Evolutionary conservation across 2,329 filamentous ascomycete genomes (phyloP), one percentile per base, ranked within the genome.

Genomic region (Zymoseptoria ardabiliae): DNA sequence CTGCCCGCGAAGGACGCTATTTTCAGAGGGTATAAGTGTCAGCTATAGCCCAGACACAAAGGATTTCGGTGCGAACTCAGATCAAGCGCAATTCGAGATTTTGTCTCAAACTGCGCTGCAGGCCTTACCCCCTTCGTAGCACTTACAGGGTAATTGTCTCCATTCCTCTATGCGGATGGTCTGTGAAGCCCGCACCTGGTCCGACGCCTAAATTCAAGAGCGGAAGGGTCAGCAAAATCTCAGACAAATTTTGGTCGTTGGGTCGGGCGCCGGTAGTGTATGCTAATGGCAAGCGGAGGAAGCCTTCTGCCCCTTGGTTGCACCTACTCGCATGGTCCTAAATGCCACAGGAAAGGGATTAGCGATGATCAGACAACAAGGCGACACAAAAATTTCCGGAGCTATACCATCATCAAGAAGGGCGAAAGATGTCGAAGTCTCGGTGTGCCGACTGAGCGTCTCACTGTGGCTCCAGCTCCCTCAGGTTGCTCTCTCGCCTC

Each of bases 341-440:
- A 28, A 28, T 28, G 25, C 25, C 25, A 28, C 25, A 28, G 25
- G 9, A 28, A 28, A 28, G 9, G 25, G 6, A 8, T 28, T 28
- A 28, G 25, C 25, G 25, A 8, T 28, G 25, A 28, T 28, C 9
- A 28, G 25, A 28, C 25, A 28, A 28, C 25, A 28, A 28, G 7
- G 25, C 25, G 25, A 28, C 25, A 28, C 25, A 28, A 28, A 9
- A 28, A 9, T 28, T 28, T 9, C 1, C 8, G 25, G 25, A 28
- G 25, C 25, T 2, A 8, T 28, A 28, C 25, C 53, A 97, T 88
- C 91, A 97, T 96, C 51, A 97, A 81, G 77, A 97, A 97, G 0
- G 93, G 94, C 13, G 87, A 90, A 74, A 97, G 88, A 79, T 96
- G 91, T 70, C 87, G 85, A 21, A 97, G 81, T 65, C 88, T 82